A percentile compares a stretch with the other conserved stretches of the same genome.
Evolutionary conservation across 176 grass and related monocot species (phyloP).

Genomic region (Eragrostis curvula): DNA sequence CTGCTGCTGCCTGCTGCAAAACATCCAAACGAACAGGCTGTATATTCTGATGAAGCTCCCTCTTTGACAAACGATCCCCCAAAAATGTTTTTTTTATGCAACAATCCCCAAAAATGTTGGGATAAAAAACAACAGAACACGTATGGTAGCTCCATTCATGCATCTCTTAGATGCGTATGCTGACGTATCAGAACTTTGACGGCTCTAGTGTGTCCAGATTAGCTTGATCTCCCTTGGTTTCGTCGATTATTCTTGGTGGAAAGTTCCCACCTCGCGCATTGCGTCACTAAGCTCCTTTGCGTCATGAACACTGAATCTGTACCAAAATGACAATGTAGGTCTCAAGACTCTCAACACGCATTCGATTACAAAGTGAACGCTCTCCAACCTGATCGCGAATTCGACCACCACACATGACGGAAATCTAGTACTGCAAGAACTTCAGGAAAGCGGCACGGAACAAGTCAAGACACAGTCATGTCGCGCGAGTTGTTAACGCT

Average conservation of each 20-base stretch:
- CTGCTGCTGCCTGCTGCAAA: too few species aligned
- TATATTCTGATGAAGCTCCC: too few species aligned
- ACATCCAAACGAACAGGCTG: too few species aligned
- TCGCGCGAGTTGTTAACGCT: neutral
- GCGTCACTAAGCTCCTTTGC: neutral
- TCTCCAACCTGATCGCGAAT: neutral
- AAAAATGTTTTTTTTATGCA: too few species aligned
- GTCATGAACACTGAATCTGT: neutral
- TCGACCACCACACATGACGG: neutral
- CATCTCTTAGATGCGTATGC: neutral
- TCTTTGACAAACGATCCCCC: too few species aligned
- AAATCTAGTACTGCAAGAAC: neutral
- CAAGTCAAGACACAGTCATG: neutral
- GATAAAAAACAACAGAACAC: too few species aligned
- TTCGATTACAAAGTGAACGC: neutral
- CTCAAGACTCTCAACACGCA: neutral
- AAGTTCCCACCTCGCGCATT: neutral
- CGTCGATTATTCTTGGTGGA: neutral
- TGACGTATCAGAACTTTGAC: neutral
- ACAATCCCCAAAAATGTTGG: too few species aligned
- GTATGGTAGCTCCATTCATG: neutral
- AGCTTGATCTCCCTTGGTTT: neutral
- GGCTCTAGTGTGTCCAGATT: neutral
- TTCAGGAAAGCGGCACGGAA: neutral
- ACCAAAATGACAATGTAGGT: neutral